Base-by-base conservation (phyloP, 352 stramenopile genomes). In the Globisporangium solare region DNA sequence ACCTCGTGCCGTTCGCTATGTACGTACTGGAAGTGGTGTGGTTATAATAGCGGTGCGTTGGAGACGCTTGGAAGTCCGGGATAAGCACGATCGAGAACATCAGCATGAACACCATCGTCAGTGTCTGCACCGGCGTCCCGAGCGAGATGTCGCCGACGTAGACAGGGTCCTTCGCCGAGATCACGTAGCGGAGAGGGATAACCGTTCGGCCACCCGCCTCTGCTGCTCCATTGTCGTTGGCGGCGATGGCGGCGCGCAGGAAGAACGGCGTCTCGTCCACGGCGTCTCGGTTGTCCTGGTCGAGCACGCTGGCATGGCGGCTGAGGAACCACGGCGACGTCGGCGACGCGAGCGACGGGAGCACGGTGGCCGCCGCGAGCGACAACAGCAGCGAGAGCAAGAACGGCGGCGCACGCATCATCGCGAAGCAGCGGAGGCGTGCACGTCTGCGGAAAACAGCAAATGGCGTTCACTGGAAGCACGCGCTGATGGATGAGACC, bases 21-120 rank as follows among this genome's bases (percentile, higher is more conserved):
- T 61, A 65, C n/a, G 58, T 46, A 15, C 39, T 52, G 35, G 52
- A 65, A 6, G 21, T 6, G 6, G 15, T 40, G 58, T 60, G 35
- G 35, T 65, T 60, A 52, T 65, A 65, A 14, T 32, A 41, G 24
- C 41, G 47, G 22, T 39, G 18, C 4, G 4, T n/a, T 1, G 24
- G 5, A 14, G 2, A 7, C 3, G 14, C 17, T 5, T 3, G 4
- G 18, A 50, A 53, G 22, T 61, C 54, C 3, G 47, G 32, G 46
- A 61, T 31, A 35, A 47, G 48, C 17, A 56, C 14, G 14, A 24
- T 42, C 2, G 11, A 2, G 15, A 0, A 22, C 11, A 7, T 10
- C 35, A 22, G 27, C 0, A 17, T 24, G 15, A 61, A 10, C 18
- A 45, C 1, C 55, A 61, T 56, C 4, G 43, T 22, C 27, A 61